Evolutionary conservation across 306 rosid species (phyloP).

Genomic region (Pyrus bretschneideri): DNA sequence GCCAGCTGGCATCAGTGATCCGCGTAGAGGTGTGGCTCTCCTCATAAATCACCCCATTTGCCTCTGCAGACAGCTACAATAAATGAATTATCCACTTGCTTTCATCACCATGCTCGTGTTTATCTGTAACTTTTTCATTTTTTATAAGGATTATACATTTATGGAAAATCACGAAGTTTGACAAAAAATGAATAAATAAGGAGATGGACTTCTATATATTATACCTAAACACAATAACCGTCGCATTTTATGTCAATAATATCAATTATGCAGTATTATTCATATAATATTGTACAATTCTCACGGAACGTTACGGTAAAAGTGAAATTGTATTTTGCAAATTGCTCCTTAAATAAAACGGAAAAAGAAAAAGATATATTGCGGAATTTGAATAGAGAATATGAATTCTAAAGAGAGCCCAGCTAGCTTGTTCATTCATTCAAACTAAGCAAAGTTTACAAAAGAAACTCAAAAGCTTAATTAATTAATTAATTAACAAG

Average conservation of each 20-base stretch:
- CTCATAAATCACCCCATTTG: not conserved
- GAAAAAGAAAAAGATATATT: too few relatives aligned
- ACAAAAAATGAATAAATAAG: not conserved
- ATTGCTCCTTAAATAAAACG: not conserved
- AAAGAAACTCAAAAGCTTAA: not conserved
- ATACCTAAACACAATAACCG: too few relatives aligned
- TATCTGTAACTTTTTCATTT: not conserved
- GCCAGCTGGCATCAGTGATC: not conserved
- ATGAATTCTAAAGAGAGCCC: conserved; percentile 2
- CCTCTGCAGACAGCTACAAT: not conserved
- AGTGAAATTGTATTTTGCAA: not conserved
- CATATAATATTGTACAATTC: too few relatives aligned
- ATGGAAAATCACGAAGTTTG: not conserved
- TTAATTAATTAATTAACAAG: conserved; percentile 4
- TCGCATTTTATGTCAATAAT: too few relatives aligned
- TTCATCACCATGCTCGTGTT: not conserved
- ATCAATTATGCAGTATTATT: too few relatives aligned
- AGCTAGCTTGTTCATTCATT: conserved; percentile 8
- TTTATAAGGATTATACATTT: not conserved
- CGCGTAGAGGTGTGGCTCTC: not conserved
- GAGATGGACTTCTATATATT: too few relatives aligned
- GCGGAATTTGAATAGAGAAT: not conserved
- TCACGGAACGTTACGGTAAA: not conserved
- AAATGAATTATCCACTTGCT: not conserved
- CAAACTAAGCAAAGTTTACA: conserved; percentile 14